Conservation (phyloP, 2,329 filamentous ascomycete species). For the Coniella lustricola region DNA sequence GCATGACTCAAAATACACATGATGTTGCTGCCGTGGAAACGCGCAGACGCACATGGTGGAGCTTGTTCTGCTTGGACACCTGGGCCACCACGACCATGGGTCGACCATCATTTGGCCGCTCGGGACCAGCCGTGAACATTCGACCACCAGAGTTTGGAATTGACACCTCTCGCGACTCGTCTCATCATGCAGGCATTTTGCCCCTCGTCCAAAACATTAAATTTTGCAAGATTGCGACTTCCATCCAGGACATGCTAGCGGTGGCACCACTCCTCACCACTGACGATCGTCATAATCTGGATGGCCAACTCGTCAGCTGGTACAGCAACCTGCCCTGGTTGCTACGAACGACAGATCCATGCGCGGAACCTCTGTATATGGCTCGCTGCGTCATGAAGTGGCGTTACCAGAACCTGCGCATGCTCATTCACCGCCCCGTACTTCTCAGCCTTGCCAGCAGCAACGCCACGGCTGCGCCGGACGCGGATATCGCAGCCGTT, state of each 20-base stretch:
- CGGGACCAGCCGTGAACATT: constrained; percentile 61
- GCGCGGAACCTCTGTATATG: constrained; percentile 62
- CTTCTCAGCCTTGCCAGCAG: constrained; percentile 58
- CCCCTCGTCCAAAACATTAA: constrained; percentile 70
- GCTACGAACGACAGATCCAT: constrained; percentile 56
- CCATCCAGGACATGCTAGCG: constrained; percentile 69
- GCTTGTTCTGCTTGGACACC: constrained; percentile 64
- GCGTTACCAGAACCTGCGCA: constrained; percentile 72
- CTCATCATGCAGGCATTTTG: constrained; percentile 57
- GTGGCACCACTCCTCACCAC: constrained; percentile 60
- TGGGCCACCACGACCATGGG: constrained; percentile 68
- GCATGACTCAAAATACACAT: constrained; percentile 34
- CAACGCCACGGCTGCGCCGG: constrained; percentile 40
- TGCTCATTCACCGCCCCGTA: constrained; percentile 67
- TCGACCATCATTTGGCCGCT: constrained; percentile 61
- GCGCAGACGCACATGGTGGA: constrained; percentile 67
- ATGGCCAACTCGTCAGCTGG: constrained; percentile 65
- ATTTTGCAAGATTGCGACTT: constrained; percentile 72
- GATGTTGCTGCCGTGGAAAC: constrained; percentile 51
- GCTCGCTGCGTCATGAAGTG: constrained; percentile 72
- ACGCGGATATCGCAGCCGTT: constrained; percentile 61
- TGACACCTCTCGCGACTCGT: constrained; percentile 40
- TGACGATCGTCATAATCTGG: constrained; percentile 59
- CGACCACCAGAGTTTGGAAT: constrained; percentile 50
- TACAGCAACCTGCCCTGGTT: constrained; percentile 63